These are phyloP conservation scores for Colletotrichum theobromicola DNA, from an alignment of 2,329 filamentous ascomycete species.

Conservation along the genomic window DNA sequence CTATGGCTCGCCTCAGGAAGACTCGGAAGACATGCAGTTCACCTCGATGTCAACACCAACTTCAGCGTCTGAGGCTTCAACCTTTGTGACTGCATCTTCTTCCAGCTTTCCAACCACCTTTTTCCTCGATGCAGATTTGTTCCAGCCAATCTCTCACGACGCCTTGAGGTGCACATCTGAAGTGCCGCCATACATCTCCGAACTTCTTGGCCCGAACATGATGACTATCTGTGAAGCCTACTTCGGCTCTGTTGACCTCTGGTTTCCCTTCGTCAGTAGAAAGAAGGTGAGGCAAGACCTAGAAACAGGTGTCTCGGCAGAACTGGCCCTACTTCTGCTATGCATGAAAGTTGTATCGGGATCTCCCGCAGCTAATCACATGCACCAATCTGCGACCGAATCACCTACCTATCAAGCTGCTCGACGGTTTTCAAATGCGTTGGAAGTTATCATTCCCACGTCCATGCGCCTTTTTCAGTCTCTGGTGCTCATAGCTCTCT, in stretches of 20 bases:
- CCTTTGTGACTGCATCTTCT: background rate
- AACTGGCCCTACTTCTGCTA: constrained; percentile 24
- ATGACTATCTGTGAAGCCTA: constrained; percentile 16
- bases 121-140: constrained; percentile 26
- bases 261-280: constrained; percentile 28
- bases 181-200: background rate
- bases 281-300: constrained; percentile 13
- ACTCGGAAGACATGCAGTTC: background rate
- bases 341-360: constrained; percentile 30
- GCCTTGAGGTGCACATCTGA: background rate
- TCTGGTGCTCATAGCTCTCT: constrained; percentile 31
- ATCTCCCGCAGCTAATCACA: background rate
- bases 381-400: background rate
- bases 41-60: background rate
- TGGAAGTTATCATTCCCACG: constrained; percentile 27
- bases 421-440: constrained; percentile 18
- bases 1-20: background rate
- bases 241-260: constrained; percentile 26
- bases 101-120: constrained; percentile 22
- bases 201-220: background rate
- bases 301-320: background rate
- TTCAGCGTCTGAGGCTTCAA: background rate
- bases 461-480: constrained; percentile 31
- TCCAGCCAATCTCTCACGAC: constrained; percentile 16
- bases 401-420: constrained; percentile 9